Evolutionary conservation across 306 rosid genomes (phyloP).

Genomic region (Casuarina equisetifolia): DNA sequence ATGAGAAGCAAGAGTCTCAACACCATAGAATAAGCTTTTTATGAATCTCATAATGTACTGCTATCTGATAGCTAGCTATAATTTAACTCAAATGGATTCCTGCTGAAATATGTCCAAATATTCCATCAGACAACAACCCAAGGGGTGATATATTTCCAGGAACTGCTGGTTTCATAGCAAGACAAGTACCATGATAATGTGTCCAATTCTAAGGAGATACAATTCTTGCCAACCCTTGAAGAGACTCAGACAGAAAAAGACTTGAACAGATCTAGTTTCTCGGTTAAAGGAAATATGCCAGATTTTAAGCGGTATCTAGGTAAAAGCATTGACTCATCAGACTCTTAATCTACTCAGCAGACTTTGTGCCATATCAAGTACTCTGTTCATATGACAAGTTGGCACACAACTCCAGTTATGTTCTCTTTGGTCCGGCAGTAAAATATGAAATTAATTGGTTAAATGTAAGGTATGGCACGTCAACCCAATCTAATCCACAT

Average conservation of each 20-base stretch:
- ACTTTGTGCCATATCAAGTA: not conserved
- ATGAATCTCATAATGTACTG: not conserved
- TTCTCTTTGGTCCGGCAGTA: not conserved
- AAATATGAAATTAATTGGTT: not conserved
- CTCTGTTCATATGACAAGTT: not conserved
- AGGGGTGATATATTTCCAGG: not conserved
- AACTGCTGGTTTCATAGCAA: not conserved
- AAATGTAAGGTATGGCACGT: not conserved
- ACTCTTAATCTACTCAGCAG: not conserved
- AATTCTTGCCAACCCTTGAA: not conserved
- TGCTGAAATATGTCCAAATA: not conserved
- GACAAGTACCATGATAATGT: not conserved
- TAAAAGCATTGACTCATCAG: not conserved
- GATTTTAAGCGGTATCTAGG: not conserved
- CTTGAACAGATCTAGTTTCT: not conserved
- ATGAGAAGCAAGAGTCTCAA: not conserved
- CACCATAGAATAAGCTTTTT: not conserved
- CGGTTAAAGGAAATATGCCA: not conserved
- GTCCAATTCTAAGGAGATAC: not conserved
- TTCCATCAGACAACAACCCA: not conserved
- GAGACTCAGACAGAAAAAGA: not conserved
- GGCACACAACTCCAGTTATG: not conserved
- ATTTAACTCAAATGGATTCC: not conserved
- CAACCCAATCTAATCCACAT: not conserved
- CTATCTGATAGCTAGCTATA: not conserved